phyloP scores from a whole-genome alignment of 768 basidiomycete species.

The Collybiopsis luxurians region DNA sequence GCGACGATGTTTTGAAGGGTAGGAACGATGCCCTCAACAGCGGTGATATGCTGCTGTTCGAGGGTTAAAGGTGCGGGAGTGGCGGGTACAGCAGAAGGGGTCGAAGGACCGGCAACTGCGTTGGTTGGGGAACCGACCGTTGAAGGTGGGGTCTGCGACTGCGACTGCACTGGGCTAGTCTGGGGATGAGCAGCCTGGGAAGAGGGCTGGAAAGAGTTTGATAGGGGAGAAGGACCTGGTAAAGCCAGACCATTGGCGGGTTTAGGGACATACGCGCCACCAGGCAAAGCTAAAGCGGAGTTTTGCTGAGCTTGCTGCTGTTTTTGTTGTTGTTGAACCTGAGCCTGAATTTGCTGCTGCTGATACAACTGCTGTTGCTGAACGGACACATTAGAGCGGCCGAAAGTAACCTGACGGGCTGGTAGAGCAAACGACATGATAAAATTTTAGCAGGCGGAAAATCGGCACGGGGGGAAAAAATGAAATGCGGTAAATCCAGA shows the following conservation, averaged over 20 bases:
- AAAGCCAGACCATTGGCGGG: slow-evolving; percentile 39
- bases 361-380: slow-evolving; percentile 2
- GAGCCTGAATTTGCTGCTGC: slow-evolving; percentile 13
- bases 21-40: slow-evolving; percentile 97
- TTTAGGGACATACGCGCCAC: slow-evolving; percentile 44
- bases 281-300: slow-evolving; percentile 57
- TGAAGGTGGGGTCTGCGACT: slow-evolving; percentile 26
- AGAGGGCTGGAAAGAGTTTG: slow-evolving; percentile 48
- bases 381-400: slow-evolving; percentile 5
- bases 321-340: slow-evolving; percentile 12
- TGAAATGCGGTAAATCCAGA: not conserved
- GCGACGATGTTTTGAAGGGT: slow-evolving; percentile 99
- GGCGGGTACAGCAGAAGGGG: slow-evolving; percentile 54
- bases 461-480: slow-evolving; percentile 2
- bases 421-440: slow-evolving; percentile 7
- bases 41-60: slow-evolving; percentile 93
- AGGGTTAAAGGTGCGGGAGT: slow-evolving; percentile 76
- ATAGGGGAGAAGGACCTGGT: slow-evolving; percentile 56
- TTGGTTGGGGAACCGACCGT: slow-evolving; percentile 29
- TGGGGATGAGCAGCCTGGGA: slow-evolving; percentile 20
- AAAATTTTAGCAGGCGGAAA: slow-evolving; percentile 6
- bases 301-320: slow-evolving; percentile 13
- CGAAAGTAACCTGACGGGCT: slow-evolving; percentile 9
- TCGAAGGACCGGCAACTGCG: slow-evolving; percentile 57
- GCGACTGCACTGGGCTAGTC: slow-evolving; percentile 24